Base-by-base conservation (phyloP, 1,284 basidiomycete species). In the Austroboletus niveus region DNA sequence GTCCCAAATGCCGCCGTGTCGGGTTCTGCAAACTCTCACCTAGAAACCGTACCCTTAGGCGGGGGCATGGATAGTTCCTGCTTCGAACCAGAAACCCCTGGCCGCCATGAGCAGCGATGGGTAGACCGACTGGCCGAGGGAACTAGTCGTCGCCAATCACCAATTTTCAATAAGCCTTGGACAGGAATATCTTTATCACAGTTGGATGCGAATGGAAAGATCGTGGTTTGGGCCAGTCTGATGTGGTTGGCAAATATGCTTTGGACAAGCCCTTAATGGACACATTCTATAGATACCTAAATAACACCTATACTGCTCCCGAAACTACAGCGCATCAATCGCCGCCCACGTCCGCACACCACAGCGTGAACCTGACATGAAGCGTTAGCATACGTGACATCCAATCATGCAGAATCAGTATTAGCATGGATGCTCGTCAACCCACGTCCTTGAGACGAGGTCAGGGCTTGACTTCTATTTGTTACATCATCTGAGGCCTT, bases 381-480 rank as follows among this genome's bases (percentile, higher is more conserved):
- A 8, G 27, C 8, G 27, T 29, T 29, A 29, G 27, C 27, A 29
- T 8, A 29, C 27, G 27, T 29, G 27, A 29, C 1, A 8, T 29
- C 27, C 27, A 34, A 15, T 11, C 32, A 7, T 6, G 6, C 11
- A 30, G 42, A 35, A 49, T 65, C 87, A 89, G 86, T 78, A 89
- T 89, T 89, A 89, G 87, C 87, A 89, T 89, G 87, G 85, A 75
- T 66, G 66, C 72, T 86, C 86, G 75, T 85, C 87, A 86, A 75
- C 64, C 60, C 73, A 71, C 69, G 75, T 85, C 84, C 84, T 79
- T 81, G 51, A 81, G 84, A 87, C 79, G 70, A 72, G 73, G 69
- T 89, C 84, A 85, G 87, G 75, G 87, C 87, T 90, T 90, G 87
- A 90, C 87, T 89, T 85, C 86, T 88, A 89, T 83, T 74, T 80